These are phyloP conservation scores for Delphinella strobiligena DNA, from an alignment of 2,329 filamentous ascomycete species.

Conservation along the genomic window DNA sequence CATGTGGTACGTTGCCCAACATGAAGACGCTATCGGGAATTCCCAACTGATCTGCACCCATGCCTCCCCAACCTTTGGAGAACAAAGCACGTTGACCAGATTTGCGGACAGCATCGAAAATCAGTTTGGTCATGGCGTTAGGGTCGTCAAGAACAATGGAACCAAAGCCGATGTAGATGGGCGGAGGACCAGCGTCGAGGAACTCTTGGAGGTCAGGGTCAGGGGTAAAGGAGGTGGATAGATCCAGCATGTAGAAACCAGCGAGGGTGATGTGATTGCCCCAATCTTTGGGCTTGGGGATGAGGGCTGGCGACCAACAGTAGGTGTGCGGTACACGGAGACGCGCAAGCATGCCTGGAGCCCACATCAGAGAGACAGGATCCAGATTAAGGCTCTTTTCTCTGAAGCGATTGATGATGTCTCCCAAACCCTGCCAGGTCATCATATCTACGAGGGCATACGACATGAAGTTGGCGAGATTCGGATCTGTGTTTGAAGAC, in stretches of 20 bases:
- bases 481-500: constrained; percentile 60
- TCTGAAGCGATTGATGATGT: constrained; percentile 76
- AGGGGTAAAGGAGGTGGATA: constrained; percentile 55
- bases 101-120: constrained; percentile 56
- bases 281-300: constrained; percentile 71
- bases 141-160: constrained; percentile 73
- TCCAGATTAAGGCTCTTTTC: constrained; percentile 63
- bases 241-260: constrained; percentile 67
- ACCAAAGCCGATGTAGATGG: constrained; percentile 74
- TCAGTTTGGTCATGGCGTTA: constrained; percentile 54
- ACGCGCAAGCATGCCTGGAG: constrained; percentile 64
- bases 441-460: constrained; percentile 84
- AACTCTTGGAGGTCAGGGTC: constrained; percentile 54
- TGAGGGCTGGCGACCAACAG: constrained; percentile 75
- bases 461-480: constrained; percentile 71
- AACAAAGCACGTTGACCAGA: constrained; percentile 41
- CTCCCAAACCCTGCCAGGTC: constrained; percentile 79
- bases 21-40: constrained; percentile 35
- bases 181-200: constrained; percentile 56
- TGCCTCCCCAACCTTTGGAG: constrained; percentile 43
- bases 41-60: constrained; percentile 30
- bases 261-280: constrained; percentile 57
- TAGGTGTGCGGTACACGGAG: constrained; percentile 82
- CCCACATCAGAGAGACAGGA: constrained; percentile 67
- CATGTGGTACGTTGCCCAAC: constrained; percentile 44